Conservation (phyloP, 805 yeast genomes). For the Kazachstania kunashirensis region DNA sequence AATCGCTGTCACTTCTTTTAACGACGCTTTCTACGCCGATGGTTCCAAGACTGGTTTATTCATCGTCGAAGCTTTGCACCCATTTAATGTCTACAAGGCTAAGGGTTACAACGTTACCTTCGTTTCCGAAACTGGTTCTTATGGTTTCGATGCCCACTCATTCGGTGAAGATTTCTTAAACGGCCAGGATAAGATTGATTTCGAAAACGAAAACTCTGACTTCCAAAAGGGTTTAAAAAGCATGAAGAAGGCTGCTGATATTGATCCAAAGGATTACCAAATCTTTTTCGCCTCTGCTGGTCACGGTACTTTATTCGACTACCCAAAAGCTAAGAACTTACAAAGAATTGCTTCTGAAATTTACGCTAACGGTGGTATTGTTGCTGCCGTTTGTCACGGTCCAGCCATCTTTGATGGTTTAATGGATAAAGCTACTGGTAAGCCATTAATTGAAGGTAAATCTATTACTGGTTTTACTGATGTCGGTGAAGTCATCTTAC, state of each 20-base stretch:
- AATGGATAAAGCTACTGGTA: conserved; percentile 34
- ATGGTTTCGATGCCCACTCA: conserved; percentile 52
- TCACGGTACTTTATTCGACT: conserved; percentile 53
- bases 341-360: conserved; percentile 39
- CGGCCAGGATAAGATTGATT: conserved; percentile 37
- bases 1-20: conserved; percentile 36
- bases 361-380: conserved; percentile 43
- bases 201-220: conserved; percentile 32
- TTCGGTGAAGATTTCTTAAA: conserved; percentile 31
- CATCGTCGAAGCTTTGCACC: conserved; percentile 51
- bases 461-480: conserved; percentile 53
- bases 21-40: conserved; percentile 43
- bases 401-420: conserved; percentile 48
- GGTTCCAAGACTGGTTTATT: conserved; percentile 55
- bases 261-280: conserved; percentile 40
- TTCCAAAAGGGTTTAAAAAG: conserved; percentile 32
- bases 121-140: conserved; percentile 50
- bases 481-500: conserved; percentile 37
- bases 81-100: conserved; percentile 38
- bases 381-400: conserved; percentile 62
- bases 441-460: conserved; percentile 41
- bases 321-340: conserved; percentile 40
- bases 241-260: conserved; percentile 40
- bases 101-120: conserved; percentile 46
- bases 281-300: conserved; percentile 59